A percentile compares a stretch with the other conserved stretches of the same genome.
phyloP scores from a whole-genome alignment of 2,329 filamentous ascomycete species.

The Ophiocordyceps camponoti-leonardi region DNA sequence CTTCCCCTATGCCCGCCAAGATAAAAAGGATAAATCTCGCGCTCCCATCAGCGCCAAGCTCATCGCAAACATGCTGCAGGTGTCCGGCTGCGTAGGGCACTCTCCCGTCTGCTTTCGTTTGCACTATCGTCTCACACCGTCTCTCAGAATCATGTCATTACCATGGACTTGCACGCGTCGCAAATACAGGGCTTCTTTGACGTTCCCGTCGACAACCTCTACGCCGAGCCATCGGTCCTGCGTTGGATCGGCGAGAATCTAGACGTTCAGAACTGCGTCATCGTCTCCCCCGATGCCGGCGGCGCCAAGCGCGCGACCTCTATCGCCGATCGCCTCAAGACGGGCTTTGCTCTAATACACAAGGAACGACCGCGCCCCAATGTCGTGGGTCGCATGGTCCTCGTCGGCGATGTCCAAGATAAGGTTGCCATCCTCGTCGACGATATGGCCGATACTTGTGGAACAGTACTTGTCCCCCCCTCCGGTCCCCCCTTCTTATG shows the following conservation, averaged over 20 bases:
- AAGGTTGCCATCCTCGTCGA: conserved; percentile 93
- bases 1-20: conserved; percentile 90
- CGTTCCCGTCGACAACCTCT: conserved; percentile 58
- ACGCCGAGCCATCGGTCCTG: conserved; percentile 82
- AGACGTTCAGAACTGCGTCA: conserved; percentile 66
- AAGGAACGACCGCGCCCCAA: conserved; percentile 80
- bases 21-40: conserved; percentile 88
- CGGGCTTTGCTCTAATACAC: conserved; percentile 87
- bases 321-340: conserved; percentile 80
- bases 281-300: conserved; percentile 87
- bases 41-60: conserved; percentile 86
- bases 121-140: neutral
- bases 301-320: conserved; percentile 88
- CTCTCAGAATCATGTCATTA: conserved; percentile 47
- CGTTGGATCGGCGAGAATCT: conserved; percentile 85
- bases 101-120: neutral
- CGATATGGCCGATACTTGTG: conserved; percentile 95
- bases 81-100: neutral
- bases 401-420: conserved; percentile 85
- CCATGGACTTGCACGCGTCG: conserved; percentile 87
- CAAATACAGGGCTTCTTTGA: conserved; percentile 98
- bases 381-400: conserved; percentile 77
- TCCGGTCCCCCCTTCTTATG: no score
- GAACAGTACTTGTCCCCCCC: conserved; percentile 36
- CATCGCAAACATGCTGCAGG: conserved; percentile 1